Conservation (phyloP, 2,329 filamentous ascomycete genomes). For the Tolypocladium cylindrosporum region DNA sequence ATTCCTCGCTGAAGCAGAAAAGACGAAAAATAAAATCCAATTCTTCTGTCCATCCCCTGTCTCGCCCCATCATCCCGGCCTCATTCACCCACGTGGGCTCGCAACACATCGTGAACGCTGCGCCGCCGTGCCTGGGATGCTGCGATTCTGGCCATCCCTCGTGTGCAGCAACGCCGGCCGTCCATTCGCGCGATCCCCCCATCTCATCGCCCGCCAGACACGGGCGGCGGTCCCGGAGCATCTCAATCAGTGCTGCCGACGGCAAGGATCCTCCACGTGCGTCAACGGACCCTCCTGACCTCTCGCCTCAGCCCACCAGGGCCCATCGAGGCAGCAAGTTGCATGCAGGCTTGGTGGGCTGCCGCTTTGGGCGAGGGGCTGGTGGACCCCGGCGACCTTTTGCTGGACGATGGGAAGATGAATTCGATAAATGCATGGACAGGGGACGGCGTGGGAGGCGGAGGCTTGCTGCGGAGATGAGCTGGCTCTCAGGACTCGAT, state of each 20-base stretch:
- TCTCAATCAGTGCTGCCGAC: not conserved
- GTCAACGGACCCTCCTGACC: not conserved
- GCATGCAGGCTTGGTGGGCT: not conserved
- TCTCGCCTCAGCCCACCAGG: not conserved
- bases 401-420: not conserved
- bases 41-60: too few species aligned
- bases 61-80: too few species aligned
- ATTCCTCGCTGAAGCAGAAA: too few species aligned
- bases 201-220: not conserved
- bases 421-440: not conserved
- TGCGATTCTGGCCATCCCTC: not conserved
- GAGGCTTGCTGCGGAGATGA: not conserved
- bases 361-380: not conserved
- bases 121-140: not conserved
- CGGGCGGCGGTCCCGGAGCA: not conserved
- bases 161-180: not conserved
- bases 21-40: too few species aligned
- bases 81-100: not conserved
- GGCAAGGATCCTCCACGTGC: not conserved
- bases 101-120: not conserved
- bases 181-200: not conserved
- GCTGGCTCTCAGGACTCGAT: not conserved
- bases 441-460: not conserved
- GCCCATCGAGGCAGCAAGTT: not conserved
- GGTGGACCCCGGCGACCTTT: not conserved